Conservation (phyloP, 2,329 filamentous ascomycete species). For the Aspergillus awamori region DNA sequence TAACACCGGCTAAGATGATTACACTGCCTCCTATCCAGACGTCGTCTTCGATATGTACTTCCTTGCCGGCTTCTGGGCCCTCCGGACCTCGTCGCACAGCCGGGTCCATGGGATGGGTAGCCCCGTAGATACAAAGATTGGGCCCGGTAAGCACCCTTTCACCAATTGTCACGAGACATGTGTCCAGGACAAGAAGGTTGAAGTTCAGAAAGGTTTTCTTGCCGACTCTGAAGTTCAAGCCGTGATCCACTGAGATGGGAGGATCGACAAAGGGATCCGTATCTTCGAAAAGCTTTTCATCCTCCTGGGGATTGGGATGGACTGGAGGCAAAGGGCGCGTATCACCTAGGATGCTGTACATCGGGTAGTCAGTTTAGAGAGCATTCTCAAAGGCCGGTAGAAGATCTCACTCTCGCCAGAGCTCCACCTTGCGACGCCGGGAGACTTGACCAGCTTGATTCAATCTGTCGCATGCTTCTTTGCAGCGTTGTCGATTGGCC, state of each 20-base stretch:
- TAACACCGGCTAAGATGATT: slow-evolving; percentile 48
- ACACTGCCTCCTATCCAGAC: slow-evolving; percentile 55
- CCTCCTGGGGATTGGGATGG: slow-evolving; percentile 22
- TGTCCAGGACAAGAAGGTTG: slow-evolving; percentile 60
- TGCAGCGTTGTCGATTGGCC: slow-evolving; percentile 31
- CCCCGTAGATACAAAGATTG: slow-evolving; percentile 56
- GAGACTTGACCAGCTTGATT: slow-evolving; percentile 28
- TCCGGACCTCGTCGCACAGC: slow-evolving; percentile 46
- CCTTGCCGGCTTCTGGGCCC: slow-evolving; percentile 54
- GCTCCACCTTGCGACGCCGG: slow-evolving; percentile 28
- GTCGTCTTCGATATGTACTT: slow-evolving; percentile 53
- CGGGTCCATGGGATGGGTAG: slow-evolving; percentile 57
- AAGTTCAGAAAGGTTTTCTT: slow-evolving; percentile 51
- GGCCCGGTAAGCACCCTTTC: slow-evolving; percentile 57
- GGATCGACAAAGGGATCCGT: slow-evolving; percentile 61
- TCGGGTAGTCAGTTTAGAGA: background rate
- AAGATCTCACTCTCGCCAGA: slow-evolving; percentile 28
- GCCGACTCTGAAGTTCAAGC: slow-evolving; percentile 65
- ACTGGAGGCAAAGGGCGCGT: slow-evolving; percentile 28
- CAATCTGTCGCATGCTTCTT: slow-evolving; percentile 30
- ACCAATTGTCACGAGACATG: slow-evolving; percentile 56
- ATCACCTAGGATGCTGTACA: slow-evolving; percentile 28
- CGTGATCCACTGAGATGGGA: slow-evolving; percentile 66
- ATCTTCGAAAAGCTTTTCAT: slow-evolving; percentile 27
- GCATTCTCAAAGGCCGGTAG: background rate